Evolutionary conservation across 148 eudicot genomes (phyloP).

Genomic region (Bassia scoparia): DNA sequence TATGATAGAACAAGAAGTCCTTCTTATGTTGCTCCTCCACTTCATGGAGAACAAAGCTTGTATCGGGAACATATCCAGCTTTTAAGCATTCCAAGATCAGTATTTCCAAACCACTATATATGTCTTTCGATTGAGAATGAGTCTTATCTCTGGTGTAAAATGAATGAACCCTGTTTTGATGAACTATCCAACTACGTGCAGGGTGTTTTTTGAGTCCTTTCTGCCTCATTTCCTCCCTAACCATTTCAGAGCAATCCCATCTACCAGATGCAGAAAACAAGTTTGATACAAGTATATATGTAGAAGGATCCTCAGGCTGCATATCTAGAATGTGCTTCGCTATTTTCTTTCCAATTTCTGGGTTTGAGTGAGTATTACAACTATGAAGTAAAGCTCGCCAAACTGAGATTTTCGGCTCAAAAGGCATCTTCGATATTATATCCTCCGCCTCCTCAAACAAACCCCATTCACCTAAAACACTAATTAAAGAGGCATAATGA

Average conservation of each 20-base stretch:
- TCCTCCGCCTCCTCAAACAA: slow-evolving; percentile 72
- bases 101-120: slow-evolving; percentile 60
- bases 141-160: slow-evolving; percentile 72
- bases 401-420: slow-evolving; percentile 51
- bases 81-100: slow-evolving; percentile 67
- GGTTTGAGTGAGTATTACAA: slow-evolving; percentile 44
- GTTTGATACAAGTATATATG: slow-evolving; percentile 63
- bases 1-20: slow-evolving; percentile 76
- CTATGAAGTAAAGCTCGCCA: slow-evolving; percentile 81
- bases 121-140: slow-evolving; percentile 63
- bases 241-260: slow-evolving; percentile 75
- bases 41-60: slow-evolving; percentile 93
- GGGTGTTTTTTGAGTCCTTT: slow-evolving; percentile 67
- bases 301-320: slow-evolving; percentile 66
- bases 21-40: slow-evolving; percentile 85
- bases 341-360: slow-evolving; percentile 44
- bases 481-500: slow-evolving; percentile 66
- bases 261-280: slow-evolving; percentile 79
- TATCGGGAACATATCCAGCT: slow-evolving; percentile 83
- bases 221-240: slow-evolving; percentile 63
- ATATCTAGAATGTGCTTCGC: slow-evolving; percentile 56
- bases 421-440: slow-evolving; percentile 52
- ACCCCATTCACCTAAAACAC: slow-evolving; percentile 75
- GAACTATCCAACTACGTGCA: slow-evolving; percentile 69
- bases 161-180: slow-evolving; percentile 53